A percentile compares a stretch with the other conserved stretches of the same genome.
phyloP scores from a whole-genome alignment of 1,139 yeast species.

The Nakaseomyces kungkrabaensis region DNA sequence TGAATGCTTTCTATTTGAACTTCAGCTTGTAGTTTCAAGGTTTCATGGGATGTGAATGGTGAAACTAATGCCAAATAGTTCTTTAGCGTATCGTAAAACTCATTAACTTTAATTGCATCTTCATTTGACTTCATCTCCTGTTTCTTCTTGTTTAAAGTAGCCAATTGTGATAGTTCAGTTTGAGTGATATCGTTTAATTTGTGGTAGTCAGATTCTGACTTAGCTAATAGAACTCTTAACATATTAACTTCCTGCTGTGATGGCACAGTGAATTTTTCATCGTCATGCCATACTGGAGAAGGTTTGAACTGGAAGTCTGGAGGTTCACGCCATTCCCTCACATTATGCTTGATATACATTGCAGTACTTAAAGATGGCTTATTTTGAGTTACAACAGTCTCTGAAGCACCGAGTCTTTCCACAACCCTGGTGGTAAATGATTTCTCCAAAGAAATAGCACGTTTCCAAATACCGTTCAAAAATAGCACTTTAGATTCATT shows the following conservation, averaged over 20 bases:
- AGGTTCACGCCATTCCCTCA: conserved; percentile 73
- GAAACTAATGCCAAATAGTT: conserved; percentile 48
- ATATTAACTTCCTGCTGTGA: conserved; percentile 54
- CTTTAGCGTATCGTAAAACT: conserved; percentile 45
- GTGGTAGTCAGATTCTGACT: conserved; percentile 39
- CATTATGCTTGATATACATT: conserved; percentile 88
- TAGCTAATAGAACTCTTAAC: conserved; percentile 50
- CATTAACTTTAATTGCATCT: conserved; percentile 35
- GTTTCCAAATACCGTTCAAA: conserved; percentile 58
- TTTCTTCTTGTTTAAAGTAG: conserved; percentile 31
- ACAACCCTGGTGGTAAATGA: conserved; percentile 41
- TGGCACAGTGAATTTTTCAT: conserved; percentile 60
- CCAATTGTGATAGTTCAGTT: conserved; percentile 26
- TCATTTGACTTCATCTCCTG: conserved; percentile 29
- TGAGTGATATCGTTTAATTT: conserved; percentile 33
- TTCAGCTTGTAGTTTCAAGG: conserved; percentile 60
- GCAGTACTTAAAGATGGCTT: conserved; percentile 68
- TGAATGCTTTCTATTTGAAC: conserved; percentile 88
- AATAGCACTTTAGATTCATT: conserved; percentile 71
- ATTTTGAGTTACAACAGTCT: conserved; percentile 57
- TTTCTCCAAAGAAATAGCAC: conserved; percentile 57
- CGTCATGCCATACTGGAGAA: conserved; percentile 94
- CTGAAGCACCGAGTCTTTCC: conserved; percentile 44
- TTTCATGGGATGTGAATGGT: conserved; percentile 64
- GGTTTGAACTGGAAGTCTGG: conserved; percentile 77